Evolutionary conservation across 768 basidiomycete genomes (phyloP).

Genomic region (Hypsizygus marmoreus): DNA sequence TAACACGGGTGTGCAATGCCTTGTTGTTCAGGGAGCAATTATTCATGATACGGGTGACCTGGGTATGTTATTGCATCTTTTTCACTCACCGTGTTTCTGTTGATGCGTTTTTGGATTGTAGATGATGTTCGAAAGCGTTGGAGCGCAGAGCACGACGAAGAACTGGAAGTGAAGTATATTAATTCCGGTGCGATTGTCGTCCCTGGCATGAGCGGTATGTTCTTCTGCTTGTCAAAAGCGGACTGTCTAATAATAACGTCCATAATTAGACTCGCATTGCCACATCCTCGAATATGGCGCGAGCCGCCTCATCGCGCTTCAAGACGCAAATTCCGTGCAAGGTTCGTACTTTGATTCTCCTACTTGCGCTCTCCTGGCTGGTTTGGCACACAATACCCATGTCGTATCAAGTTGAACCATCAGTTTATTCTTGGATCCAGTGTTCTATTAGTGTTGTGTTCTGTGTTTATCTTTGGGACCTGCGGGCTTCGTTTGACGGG

Average conservation of each 20-base stretch:
- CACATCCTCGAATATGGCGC: constrained; percentile 70
- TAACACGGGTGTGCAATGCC: constrained; percentile 1
- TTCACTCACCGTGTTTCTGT: no score
- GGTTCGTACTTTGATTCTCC: constrained; percentile 30
- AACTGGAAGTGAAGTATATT: constrained; percentile 32
- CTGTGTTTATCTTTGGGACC: no score
- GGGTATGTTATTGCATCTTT: no score
- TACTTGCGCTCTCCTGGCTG: no score
- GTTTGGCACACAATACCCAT: no score
- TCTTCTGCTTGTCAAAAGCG: background rate
- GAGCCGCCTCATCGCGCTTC: constrained; percentile 51
- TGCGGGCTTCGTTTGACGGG: no score
- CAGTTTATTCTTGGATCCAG: no score
- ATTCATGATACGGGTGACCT: constrained; percentile 1
- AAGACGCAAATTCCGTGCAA: constrained; percentile 47
- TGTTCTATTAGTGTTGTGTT: no score
- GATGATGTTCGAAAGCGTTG: constrained; percentile 3
- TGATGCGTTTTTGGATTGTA: no score
- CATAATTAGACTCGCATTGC: constrained; percentile 55
- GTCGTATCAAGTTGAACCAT: no score
- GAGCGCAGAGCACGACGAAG: no score
- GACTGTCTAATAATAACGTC: background rate
- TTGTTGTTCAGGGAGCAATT: constrained; percentile 1
- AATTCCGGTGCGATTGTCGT: constrained; percentile 51
- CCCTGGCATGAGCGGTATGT: constrained; percentile 59